phyloP scores from a whole-genome alignment of 768 basidiomycete genomes.

The Collybiopsis confluens region DNA sequence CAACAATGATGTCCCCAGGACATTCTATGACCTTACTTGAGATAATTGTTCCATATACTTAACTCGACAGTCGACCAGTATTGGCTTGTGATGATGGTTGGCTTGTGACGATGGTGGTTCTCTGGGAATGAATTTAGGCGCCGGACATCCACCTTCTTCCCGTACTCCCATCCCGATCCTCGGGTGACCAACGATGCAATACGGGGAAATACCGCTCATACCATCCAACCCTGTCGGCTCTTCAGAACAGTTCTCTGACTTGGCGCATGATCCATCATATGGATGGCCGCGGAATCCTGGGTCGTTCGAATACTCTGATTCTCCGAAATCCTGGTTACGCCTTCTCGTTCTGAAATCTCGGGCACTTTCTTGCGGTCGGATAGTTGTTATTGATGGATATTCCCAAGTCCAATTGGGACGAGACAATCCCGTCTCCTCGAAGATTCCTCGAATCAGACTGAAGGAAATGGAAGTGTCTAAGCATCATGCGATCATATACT shows the following conservation, averaged over 20 bases:
- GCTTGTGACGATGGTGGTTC: neutral
- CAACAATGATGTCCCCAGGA: neutral
- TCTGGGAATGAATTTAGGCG: neutral
- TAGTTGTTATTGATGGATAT: constrained; percentile 44
- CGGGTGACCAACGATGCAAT: neutral
- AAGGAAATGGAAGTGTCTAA: constrained; percentile 87
- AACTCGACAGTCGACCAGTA: neutral
- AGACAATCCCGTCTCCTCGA: constrained; percentile 47
- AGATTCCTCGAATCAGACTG: constrained; percentile 62
- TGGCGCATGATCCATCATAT: constrained; percentile 32
- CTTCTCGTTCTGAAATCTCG: constrained; percentile 55
- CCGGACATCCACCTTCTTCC: neutral
- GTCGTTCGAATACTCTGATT: neutral
- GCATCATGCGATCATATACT: constrained; percentile 71
- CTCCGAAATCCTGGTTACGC: constrained; percentile 24
- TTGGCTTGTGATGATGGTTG: neutral
- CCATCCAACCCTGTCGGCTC: neutral
- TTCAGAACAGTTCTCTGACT: neutral
- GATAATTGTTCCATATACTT: constrained; percentile 43
- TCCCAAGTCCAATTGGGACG: constrained; percentile 71
- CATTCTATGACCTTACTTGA: constrained; percentile 25
- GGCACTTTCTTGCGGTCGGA: constrained; percentile 47
- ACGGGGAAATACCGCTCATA: neutral
- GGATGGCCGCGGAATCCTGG: constrained; percentile 53
- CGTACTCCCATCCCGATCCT: neutral